phyloP scores from a whole-genome alignment of 306 rosid genomes.

The Quillaja saponaria region DNA sequence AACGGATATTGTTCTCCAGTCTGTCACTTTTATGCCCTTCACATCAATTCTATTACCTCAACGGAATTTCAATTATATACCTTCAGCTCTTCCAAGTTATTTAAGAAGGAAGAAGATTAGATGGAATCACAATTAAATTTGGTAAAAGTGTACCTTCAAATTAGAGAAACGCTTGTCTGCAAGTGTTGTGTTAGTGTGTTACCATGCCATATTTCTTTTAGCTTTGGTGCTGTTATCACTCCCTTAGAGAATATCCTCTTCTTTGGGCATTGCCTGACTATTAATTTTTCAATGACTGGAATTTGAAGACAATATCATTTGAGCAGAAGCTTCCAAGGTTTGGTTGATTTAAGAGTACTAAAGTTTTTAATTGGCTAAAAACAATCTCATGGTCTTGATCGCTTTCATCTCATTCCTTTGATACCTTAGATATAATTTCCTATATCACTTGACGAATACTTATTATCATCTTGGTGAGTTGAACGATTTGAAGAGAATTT shows the following conservation, averaged over 20 bases:
- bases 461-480: no score
- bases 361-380: no score
- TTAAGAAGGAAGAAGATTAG: background rate
- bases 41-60: constrained; percentile 5
- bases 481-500: no score
- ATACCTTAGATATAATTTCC: background rate
- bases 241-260: background rate
- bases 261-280: no score
- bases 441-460: no score
- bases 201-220: background rate
- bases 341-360: background rate
- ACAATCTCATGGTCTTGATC: background rate
- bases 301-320: no score
- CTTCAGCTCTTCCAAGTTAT: background rate
- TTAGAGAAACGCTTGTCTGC: background rate
- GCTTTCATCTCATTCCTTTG: no score
- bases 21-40: background rate
- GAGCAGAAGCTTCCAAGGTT: background rate
- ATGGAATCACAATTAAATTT: background rate
- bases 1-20: no score
- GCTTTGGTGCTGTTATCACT: background rate
- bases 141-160: background rate
- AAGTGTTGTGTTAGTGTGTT: background rate
- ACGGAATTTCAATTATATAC: background rate
- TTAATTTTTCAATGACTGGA: background rate